Base-by-base conservation (phyloP, 2,329 filamentous ascomycete genomes). In the Hypocreales sp. region DNA sequence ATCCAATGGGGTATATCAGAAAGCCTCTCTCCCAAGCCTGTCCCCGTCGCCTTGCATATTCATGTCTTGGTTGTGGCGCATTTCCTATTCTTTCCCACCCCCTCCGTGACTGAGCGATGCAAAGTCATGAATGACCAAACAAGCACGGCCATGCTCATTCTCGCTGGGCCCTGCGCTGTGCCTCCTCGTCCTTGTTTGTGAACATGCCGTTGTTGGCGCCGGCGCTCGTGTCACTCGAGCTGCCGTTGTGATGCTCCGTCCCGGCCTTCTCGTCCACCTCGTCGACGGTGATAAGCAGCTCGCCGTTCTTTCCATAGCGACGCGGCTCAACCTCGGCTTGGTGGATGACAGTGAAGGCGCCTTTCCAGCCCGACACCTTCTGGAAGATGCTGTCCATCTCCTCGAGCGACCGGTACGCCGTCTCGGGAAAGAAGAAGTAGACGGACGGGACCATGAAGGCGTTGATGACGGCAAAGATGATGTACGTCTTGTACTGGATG, bases 341-440 rank as follows among this genome's bases (percentile, higher is more conserved):
- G 12, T 50, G 41, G 16, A 59, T 48, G 5, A 59, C 47, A 11
- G 39, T 35, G 9, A 57, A 44, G 12, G 46, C 48, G 15, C 45
- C 53, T 14, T 35, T 34, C 28, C 45, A 40, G 4, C 65, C 64
- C 14, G 52, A 50, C 1, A 64, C 62, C 41, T 71, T 68, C 36
- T 64, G 60, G 50, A 74, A 75, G 40, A 76, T 73, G 37, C 49
- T 52, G 39, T 77, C 72, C 64, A 78, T 76, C 42, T 77, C 72
- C 45, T 78, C 72, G 13, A 78, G 60, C 2, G 63, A 68, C 22
- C 72, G 60, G 41, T 69, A 69, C 2, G 66, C 66, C 8, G 72
- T 77, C 47, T 77, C 72, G 1, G 72, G 72, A 48, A 68, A 75
- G 55, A 72, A 72, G 48, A 69, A 66, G 45, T 69, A 73, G 15